These are phyloP conservation scores for Auricularia sp. DNA, from an alignment of 768 basidiomycete genomes.

Conservation along the genomic window DNA sequence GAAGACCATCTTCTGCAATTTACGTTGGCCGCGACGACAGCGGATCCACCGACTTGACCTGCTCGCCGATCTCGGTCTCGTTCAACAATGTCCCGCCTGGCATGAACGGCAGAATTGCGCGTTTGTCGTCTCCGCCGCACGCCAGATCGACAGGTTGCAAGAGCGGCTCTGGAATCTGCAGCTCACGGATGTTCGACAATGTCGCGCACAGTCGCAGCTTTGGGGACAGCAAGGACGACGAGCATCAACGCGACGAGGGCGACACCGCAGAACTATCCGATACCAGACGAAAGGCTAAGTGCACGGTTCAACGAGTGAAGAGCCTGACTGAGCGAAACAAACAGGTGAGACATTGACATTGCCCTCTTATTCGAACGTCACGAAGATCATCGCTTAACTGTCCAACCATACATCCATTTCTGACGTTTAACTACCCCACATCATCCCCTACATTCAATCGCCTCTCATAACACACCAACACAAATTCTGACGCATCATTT, in stretches of 20 bases:
- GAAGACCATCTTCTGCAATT: slow-evolving; percentile 50
- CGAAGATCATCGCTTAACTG: too few relatives aligned
- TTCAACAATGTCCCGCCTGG: slow-evolving; percentile 50
- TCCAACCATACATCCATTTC: too few relatives aligned
- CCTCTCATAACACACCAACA: too few relatives aligned
- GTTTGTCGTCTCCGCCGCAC: slow-evolving; percentile 74
- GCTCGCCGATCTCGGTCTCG: slow-evolving; percentile 59
- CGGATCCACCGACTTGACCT: slow-evolving; percentile 12
- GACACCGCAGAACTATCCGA: slow-evolving; percentile 40
- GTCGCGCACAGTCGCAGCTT: slow-evolving; percentile 29
- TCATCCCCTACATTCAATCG: too few relatives aligned
- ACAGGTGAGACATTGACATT: slow-evolving; percentile 39
- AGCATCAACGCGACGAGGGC: slow-evolving; percentile 50
- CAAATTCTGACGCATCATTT: neutral
- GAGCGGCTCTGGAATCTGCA: slow-evolving; percentile 53
- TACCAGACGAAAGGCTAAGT: slow-evolving; percentile 35
- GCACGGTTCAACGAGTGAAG: slow-evolving; percentile 58
- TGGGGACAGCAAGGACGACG: slow-evolving; percentile 32
- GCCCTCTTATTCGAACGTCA: neutral
- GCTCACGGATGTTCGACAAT: slow-evolving; percentile 3
- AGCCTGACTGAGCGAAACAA: slow-evolving; percentile 64
- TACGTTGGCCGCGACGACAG: slow-evolving; percentile 4
- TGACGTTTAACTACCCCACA: too few relatives aligned
- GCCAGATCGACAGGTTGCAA: slow-evolving; percentile 80
- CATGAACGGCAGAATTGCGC: slow-evolving; percentile 38